Conservation (phyloP, 352 stramenopile genomes). For the Phytophthora tentaculata region DNA sequence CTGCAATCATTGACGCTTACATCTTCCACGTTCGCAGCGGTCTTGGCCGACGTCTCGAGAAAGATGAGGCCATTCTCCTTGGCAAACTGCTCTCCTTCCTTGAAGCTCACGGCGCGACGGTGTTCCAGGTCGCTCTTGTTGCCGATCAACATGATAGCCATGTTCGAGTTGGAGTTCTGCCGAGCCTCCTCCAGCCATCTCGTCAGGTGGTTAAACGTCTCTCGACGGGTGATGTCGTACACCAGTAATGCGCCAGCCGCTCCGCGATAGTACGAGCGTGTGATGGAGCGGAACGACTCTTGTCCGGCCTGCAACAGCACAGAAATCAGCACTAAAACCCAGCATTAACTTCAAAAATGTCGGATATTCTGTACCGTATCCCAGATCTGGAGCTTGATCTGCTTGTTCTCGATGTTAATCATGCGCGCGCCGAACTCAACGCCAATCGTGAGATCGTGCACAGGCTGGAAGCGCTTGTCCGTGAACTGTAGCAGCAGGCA, state of each 20-base stretch:
- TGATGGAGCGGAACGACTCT: conserved; percentile 99
- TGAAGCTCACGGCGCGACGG: conserved; percentile 94
- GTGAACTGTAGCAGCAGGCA: conserved; percentile 99
- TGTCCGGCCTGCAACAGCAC: conserved; percentile 90
- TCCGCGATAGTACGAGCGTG: conserved; percentile 98
- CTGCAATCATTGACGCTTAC: conserved; percentile 57
- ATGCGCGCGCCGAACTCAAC: conserved; percentile 99
- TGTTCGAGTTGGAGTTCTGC: conserved; percentile 99
- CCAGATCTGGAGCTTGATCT: conserved; percentile 99
- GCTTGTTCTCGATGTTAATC: conserved; percentile 98
- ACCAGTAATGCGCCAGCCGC: conserved; percentile 97
- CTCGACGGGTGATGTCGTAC: conserved; percentile 98
- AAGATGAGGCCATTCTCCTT: conserved; percentile 99
- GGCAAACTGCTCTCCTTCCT: conserved; percentile 99
- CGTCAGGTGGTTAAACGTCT: conserved; percentile 99
- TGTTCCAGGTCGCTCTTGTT: conserved; percentile 99
- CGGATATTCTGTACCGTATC: conserved; percentile 79
- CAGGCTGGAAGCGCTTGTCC: conserved; percentile 99
- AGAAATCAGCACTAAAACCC: conserved; percentile 10
- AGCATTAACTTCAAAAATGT: not conserved
- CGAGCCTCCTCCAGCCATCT: conserved; percentile 98
- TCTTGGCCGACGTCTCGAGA: conserved; percentile 99
- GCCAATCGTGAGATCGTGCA: conserved; percentile 99
- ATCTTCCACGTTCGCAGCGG: conserved; percentile 98
- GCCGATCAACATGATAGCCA: conserved; percentile 99